A percentile compares a stretch with the other conserved stretches of the same genome.
Evolutionary conservation across 2,329 filamentous ascomycete species (phyloP).

Genomic region (Blastomyces parvus): DNA sequence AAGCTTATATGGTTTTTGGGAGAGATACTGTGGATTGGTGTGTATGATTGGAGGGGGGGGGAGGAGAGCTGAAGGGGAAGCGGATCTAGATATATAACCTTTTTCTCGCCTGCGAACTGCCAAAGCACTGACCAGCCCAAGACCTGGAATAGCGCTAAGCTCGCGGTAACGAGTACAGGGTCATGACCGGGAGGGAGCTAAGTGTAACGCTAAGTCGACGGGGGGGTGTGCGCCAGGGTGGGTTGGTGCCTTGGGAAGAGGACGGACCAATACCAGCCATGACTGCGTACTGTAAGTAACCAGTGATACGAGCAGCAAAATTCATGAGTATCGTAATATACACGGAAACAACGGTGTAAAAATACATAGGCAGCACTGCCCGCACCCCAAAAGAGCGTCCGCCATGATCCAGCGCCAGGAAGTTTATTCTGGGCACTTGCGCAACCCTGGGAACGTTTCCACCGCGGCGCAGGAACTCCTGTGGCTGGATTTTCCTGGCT

Average conservation of each 20-base stretch:
- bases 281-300: not conserved
- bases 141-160: not conserved
- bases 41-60: constrained; percentile 7
- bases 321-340: not conserved
- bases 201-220: not conserved
- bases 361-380: constrained; percentile 4
- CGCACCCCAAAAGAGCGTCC: not conserved
- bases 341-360: not conserved
- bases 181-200: not conserved
- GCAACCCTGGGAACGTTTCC: not conserved
- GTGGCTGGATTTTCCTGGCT: not conserved
- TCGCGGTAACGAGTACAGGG: not conserved
- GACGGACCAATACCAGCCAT: not conserved
- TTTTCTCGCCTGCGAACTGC: not conserved
- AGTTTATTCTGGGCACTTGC: not conserved
- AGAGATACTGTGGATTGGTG: constrained; percentile 3
- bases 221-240: not conserved
- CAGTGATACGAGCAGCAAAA: not conserved
- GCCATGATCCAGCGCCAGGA: not conserved
- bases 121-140: constrained; percentile 1
- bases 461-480: constrained; percentile 6
- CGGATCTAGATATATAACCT: constrained; percentile 3
- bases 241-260: constrained; percentile 1
- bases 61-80: not conserved
- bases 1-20: constrained; percentile 3